phyloP scores from a whole-genome alignment of 1,139 yeast genomes.

The Hansenula sp. region DNA sequence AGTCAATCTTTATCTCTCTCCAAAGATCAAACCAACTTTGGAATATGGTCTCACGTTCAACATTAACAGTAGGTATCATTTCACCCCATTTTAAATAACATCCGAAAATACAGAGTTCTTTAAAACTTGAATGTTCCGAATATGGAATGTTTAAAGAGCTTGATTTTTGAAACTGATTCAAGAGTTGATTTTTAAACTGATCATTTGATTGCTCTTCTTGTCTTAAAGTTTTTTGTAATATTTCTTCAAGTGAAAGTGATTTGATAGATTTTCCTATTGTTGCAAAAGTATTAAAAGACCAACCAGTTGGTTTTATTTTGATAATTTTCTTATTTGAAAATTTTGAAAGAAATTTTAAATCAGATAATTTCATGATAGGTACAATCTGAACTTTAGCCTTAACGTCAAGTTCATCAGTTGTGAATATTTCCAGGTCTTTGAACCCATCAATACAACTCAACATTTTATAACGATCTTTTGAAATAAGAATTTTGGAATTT shows the following conservation, averaged over 20 bases:
- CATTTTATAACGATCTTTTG: constrained; percentile 42
- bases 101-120: constrained; percentile 70
- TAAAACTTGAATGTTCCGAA: constrained; percentile 88
- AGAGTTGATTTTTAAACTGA: constrained; percentile 14
- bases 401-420: constrained; percentile 18
- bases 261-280: background rate
- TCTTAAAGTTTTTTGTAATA: constrained; percentile 8
- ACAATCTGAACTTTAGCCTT: constrained; percentile 9
- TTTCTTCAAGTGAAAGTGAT: background rate
- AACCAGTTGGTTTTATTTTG: constrained; percentile 10
- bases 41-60: constrained; percentile 41
- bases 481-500: constrained; percentile 49
- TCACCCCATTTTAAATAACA: constrained; percentile 43
- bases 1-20: constrained; percentile 24
- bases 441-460: constrained; percentile 36
- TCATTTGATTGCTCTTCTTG: constrained; percentile 13
- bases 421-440: constrained; percentile 25
- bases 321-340: constrained; percentile 1
- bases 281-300: constrained; percentile 8
- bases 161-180: constrained; percentile 22
- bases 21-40: constrained; percentile 43
- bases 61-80: constrained; percentile 81
- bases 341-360: constrained; percentile 8
- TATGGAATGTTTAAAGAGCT: constrained; percentile 60
- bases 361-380: constrained; percentile 5